Evolutionary conservation across 2,329 filamentous ascomycete genomes (phyloP).

Genomic region (Elsinoe arachidis): DNA sequence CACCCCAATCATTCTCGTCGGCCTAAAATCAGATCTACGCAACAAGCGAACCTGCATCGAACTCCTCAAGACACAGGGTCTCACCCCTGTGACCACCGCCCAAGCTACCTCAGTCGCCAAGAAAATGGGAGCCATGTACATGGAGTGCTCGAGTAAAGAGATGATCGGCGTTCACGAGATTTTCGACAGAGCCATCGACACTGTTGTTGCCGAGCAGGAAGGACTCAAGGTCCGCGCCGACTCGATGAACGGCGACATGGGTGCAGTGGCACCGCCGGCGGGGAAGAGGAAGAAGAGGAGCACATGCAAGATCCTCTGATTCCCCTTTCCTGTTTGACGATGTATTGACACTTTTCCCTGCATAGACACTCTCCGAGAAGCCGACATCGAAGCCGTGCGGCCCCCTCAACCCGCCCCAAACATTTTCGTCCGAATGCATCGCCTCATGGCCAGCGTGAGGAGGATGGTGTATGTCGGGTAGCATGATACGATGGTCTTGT

Average conservation of each 20-base stretch:
- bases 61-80: conserved; percentile 93
- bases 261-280: conserved; percentile 22
- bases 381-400: conserved; percentile 13
- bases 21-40: conserved; percentile 93
- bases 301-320: conserved; percentile 69
- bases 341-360: conserved; percentile 12
- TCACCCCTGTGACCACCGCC: conserved; percentile 86
- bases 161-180: conserved; percentile 14
- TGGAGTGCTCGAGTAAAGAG: conserved; percentile 76
- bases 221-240: conserved; percentile 28
- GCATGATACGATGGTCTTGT: conserved; percentile 5
- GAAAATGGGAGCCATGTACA: conserved; percentile 91
- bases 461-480: conserved; percentile 9
- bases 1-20: conserved; percentile 89
- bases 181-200: conserved; percentile 63
- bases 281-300: conserved; percentile 71
- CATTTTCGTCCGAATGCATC: neutral
- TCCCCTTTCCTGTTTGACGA: neutral
- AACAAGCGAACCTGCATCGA: conserved; percentile 96
- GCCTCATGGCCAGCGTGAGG: conserved; percentile 5
- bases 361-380: conserved; percentile 3
- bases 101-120: conserved; percentile 81
- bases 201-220: conserved; percentile 67
- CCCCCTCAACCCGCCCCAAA: neutral
- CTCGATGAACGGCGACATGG: conserved; percentile 24